Conservation (phyloP, 352 stramenopile species). For the Pythium oligandrum region DNA sequence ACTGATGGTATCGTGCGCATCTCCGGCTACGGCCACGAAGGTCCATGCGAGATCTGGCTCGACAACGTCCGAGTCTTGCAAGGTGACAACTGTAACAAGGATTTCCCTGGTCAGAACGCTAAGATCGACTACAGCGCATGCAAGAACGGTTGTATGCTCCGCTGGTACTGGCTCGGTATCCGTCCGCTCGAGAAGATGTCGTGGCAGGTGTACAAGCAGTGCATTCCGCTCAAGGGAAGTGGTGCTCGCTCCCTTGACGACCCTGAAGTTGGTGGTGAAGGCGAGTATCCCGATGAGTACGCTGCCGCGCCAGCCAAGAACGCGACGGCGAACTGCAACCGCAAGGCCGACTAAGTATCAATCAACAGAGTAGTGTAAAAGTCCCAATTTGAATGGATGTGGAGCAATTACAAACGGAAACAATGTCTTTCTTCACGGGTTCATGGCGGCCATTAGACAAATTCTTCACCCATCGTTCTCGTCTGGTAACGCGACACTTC, state of each 20-base stretch:
- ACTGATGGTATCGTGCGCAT: conserved; percentile 12
- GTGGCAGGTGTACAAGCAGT: conserved; percentile 61
- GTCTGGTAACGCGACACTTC: too few species aligned
- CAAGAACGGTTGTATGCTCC: conserved; percentile 20
- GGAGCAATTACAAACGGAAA: too few species aligned
- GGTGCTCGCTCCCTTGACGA: not conserved
- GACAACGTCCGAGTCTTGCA: conserved; percentile 15
- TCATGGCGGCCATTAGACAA: too few species aligned
- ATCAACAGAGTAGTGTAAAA: too few species aligned
- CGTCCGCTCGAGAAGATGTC: conserved; percentile 27
- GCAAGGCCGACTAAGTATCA: too few species aligned
- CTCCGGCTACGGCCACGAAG: conserved; percentile 29
- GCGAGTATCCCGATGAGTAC: too few species aligned
- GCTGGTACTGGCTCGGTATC: conserved; percentile 24
- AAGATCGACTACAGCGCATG: conserved; percentile 21
- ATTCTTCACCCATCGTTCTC: too few species aligned
- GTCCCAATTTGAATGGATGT: too few species aligned
- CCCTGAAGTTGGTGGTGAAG: too few species aligned
- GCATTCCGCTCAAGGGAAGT: conserved; percentile 20
- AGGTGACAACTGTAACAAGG: conserved; percentile 22
- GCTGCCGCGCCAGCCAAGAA: too few species aligned
- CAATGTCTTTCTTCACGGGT: too few species aligned
- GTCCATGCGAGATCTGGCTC: conserved; percentile 21
- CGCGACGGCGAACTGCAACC: too few species aligned
- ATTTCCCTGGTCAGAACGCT: conserved; percentile 22